Percentiles rank a stretch among this genome's conserved stretches.
phyloP scores from a whole-genome alignment of 78 protist genomes.

The Speleostelium caveatum region DNA sequence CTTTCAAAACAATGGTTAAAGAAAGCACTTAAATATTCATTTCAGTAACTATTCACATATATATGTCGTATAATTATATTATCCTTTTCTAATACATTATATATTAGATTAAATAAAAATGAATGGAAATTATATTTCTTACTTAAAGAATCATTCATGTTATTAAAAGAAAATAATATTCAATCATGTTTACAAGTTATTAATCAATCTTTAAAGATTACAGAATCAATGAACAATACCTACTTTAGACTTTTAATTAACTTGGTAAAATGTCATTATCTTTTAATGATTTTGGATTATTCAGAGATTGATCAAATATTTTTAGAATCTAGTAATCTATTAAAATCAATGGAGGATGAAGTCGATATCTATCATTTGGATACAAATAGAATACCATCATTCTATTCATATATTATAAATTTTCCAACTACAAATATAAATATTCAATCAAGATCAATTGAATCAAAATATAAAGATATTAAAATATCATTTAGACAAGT shows the following conservation, averaged over 20 bases:
- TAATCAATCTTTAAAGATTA: slow-evolving; percentile 10
- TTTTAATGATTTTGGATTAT: slow-evolving; percentile 37
- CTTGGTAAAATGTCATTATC: slow-evolving; percentile 21
- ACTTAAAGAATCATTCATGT: slow-evolving; percentile 29
- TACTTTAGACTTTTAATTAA: neutral
- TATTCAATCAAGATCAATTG: slow-evolving; percentile 1
- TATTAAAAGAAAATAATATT: slow-evolving; percentile 28
- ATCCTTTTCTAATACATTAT: neutral
- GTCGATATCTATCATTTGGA: neutral
- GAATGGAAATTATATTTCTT: slow-evolving; percentile 44
- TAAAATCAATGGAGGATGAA: slow-evolving; percentile 1
- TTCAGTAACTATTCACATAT: slow-evolving; percentile 41
- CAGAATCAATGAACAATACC: neutral
- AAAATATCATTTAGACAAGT: slow-evolving; percentile 10
- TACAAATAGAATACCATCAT: slow-evolving; percentile 25
- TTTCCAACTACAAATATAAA: slow-evolving; percentile 2
- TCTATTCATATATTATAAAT: slow-evolving; percentile 22
- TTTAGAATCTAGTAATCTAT: neutral
- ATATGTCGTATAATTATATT: neutral
- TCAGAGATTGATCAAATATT: neutral
- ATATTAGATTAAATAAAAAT: slow-evolving; percentile 21
- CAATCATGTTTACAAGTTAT: neutral
- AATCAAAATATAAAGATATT: slow-evolving; percentile 12
- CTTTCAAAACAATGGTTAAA: slow-evolving; percentile 60
- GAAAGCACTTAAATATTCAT: slow-evolving; percentile 27